phyloP scores from a whole-genome alignment of 2,329 filamentous ascomycete species.

The Aureobasidium zeae region DNA sequence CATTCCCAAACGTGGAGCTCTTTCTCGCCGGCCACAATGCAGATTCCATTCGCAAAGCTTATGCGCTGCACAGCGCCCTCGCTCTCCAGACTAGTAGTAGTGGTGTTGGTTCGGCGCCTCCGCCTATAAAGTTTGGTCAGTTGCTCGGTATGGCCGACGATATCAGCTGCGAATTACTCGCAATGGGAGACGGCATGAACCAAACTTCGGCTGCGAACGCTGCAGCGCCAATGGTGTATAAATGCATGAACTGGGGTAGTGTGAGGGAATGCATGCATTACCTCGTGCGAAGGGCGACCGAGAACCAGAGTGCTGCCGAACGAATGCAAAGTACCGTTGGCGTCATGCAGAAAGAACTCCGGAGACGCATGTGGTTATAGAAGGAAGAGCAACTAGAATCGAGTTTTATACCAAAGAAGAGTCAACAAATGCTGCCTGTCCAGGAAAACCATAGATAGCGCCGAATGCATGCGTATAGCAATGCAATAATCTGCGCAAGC shows the following conservation, averaged over 20 bases:
- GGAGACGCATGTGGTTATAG: conserved; percentile 1
- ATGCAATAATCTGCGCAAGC: no score
- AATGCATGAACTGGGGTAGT: conserved; percentile 25
- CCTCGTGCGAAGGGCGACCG: conserved; percentile 22
- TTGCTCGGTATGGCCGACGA: conserved; percentile 27
- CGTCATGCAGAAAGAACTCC: conserved; percentile 8
- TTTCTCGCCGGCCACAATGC: conserved; percentile 28
- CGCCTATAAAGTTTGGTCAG: conserved; percentile 21
- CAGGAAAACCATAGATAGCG: no score
- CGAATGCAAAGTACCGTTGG: conserved; percentile 7
- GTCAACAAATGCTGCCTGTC: no score
- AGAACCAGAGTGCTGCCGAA: conserved; percentile 21
- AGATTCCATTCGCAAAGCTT: conserved; percentile 15
- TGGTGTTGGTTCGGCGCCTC: neutral
- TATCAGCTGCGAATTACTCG: conserved; percentile 21
- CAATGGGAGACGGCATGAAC: no score
- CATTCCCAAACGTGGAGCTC: conserved; percentile 21
- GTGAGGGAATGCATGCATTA: conserved; percentile 26
- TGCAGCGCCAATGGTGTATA: conserved; percentile 21
- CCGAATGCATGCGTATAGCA: no score
- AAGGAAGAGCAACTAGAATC: no score
- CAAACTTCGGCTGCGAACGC: neutral
- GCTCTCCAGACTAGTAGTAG: no score
- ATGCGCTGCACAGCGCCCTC: conserved; percentile 2
- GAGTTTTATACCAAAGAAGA: no score